These are phyloP conservation scores for Sporothrix luriei DNA, from an alignment of 2,329 filamentous ascomycete species.

Conservation along the genomic window DNA sequence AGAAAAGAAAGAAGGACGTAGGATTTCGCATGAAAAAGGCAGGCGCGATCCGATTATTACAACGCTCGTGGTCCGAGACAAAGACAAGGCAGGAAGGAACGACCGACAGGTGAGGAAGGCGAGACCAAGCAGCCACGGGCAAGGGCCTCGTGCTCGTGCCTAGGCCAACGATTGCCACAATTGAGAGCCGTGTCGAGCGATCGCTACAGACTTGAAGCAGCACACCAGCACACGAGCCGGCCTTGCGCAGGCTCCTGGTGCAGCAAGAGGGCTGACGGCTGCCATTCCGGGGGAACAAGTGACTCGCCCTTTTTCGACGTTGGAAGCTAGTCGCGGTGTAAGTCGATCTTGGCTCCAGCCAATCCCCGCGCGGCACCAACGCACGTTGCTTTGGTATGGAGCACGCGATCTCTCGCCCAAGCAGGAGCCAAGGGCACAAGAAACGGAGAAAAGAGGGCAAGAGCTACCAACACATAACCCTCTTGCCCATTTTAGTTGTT, in stretches of 20 bases:
- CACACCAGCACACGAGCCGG: constrained; percentile 26
- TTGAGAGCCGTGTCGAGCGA: neutral
- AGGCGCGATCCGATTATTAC: constrained; percentile 10
- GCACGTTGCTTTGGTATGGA: constrained; percentile 35
- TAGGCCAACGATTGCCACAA: constrained; percentile 27
- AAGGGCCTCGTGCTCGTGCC: constrained; percentile 32
- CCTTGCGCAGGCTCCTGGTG: neutral
- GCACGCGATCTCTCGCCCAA: constrained; percentile 36
- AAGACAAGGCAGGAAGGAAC: neutral
- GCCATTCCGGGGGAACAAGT: constrained; percentile 12
- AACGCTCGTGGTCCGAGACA: constrained; percentile 9
- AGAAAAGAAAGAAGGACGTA: constrained; percentile 2
- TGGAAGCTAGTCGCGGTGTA: constrained; percentile 20
- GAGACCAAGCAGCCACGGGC: constrained; percentile 10
- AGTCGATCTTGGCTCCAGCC: constrained; percentile 28
- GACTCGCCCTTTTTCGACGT: constrained; percentile 13
- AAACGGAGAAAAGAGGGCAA: neutral
- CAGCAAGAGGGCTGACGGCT: constrained; percentile 16
- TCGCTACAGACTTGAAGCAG: neutral
- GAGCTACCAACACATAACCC: neutral
- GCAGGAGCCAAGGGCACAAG: constrained; percentile 20
- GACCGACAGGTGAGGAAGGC: constrained; percentile 1
- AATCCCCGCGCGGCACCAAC: constrained; percentile 33
- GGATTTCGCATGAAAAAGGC: constrained; percentile 15
- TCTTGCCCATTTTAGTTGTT: neutral